Evolutionary conservation across 2,329 filamentous ascomycete species (phyloP), one percentile per base, ranked within the genome.

Genomic region (Bipolaris zeicola): DNA sequence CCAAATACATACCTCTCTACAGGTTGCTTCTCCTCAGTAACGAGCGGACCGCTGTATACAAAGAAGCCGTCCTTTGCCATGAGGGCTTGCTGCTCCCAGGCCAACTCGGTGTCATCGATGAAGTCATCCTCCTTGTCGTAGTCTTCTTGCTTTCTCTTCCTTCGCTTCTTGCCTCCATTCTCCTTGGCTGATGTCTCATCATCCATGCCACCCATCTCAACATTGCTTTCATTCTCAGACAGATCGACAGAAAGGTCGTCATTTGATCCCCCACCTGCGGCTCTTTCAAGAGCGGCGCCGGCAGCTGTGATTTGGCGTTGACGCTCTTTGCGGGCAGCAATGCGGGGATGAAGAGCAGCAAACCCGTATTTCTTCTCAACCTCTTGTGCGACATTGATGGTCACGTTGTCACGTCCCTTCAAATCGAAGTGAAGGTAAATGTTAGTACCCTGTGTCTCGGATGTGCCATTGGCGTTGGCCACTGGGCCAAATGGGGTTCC

Each of bases 1-100:
- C 8, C 50, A 50, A 20, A 14, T 6, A 79, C 77, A 69, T 79
- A 87, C 85, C 84, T 81, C 71, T 89, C 87, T 47, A 87, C 81
- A 52, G 83, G 78, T 38, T 86, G 81, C 77, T 95, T 94, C 78
- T 96, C 90, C 76, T 96, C 92, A 5, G 90, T 90, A 20, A 98
- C 85, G 44, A 99, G 81, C 7, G 94, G 94, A 3, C 95, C 95
- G 58, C 91, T 96, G 77, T 97, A 99, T 1, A 99, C 95, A 74
- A 98, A 99, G 80, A 98, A 99, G 1, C 95, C 95, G 73, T 98
- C 95, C 66, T 94, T 91, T 64, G 91, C 94, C 44, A 95, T 93
- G 4, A 94, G 92, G 6, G 94, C 94, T 73, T 96, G 91, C 70
- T 96, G 92, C 77, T 98, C 92, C 94, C 94, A 98, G 0, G 96